phyloP scores from a whole-genome alignment of 2,329 filamentous ascomycete genomes.

The Pseudocercospora eumusae region DNA sequence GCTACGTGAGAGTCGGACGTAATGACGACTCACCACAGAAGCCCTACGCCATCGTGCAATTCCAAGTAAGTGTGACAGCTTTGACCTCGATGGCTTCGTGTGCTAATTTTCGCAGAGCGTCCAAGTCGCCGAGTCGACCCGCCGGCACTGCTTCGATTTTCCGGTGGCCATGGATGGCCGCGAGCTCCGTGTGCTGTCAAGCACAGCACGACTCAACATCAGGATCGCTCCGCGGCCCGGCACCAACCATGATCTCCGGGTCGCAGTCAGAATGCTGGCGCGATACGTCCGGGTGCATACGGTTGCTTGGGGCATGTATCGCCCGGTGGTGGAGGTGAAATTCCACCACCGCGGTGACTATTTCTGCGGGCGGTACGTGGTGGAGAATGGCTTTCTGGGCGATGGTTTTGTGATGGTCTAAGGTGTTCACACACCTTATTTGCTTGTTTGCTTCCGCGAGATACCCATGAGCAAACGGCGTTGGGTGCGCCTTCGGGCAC shows the following conservation, averaged over 20 bases:
- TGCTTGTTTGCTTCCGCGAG: not conserved
- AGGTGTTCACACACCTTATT: not conserved
- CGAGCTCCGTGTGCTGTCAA: not conserved
- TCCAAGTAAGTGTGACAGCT: not conserved
- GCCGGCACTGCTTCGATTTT: not conserved
- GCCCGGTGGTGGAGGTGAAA: not conserved
- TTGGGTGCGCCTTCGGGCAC: not conserved
- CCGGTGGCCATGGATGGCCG: not conserved
- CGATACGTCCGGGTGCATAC: not conserved
- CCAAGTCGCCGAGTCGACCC: not conserved
- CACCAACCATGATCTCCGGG: not conserved
- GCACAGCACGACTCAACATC: not conserved
- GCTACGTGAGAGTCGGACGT: not conserved
- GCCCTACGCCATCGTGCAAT: not conserved
- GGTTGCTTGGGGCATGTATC: not conserved
- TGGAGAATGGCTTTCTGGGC: not conserved
- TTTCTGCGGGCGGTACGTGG: not conserved
- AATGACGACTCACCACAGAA: not conserved
- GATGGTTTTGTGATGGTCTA: not conserved
- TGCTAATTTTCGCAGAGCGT: not conserved
- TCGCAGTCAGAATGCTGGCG: not conserved
- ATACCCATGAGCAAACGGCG: not conserved
- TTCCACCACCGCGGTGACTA: not conserved
- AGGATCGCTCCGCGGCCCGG: not conserved
- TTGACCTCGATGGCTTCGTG: not conserved